Conservation (phyloP, 805 yeast species). For the Saturnispora ahearnii region DNA sequence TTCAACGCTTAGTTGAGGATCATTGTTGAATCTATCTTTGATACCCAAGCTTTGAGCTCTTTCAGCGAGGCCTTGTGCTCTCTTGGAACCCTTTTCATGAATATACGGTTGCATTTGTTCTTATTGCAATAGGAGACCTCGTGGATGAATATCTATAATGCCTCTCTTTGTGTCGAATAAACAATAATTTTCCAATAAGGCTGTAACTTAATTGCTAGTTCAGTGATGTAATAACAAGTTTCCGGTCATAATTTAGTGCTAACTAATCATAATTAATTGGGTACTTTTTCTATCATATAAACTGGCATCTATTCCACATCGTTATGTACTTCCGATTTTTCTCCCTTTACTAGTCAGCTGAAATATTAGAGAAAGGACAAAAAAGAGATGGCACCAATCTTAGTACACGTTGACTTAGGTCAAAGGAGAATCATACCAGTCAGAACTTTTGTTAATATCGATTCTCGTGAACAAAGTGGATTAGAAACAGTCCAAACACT, state of each 20-base stretch:
- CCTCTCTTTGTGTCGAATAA: no score
- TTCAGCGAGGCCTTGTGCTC: slow-evolving; percentile 9
- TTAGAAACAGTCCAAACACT: not conserved
- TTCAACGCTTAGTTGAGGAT: slow-evolving; percentile 10
- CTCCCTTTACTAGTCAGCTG: not conserved
- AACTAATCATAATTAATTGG: no score
- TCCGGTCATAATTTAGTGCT: no score
- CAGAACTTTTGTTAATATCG: slow-evolving; percentile 22
- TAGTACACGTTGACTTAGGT: slow-evolving; percentile 2
- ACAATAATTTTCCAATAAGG: not conserved
- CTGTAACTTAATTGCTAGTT: not conserved
- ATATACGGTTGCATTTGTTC: slow-evolving; percentile 10
- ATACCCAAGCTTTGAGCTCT: slow-evolving; percentile 8
- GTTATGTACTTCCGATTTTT: not conserved
- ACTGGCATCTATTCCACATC: no score
- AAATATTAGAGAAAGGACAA: no score
- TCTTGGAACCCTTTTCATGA: slow-evolving; percentile 8
- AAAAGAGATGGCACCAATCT: slow-evolving; percentile 1
- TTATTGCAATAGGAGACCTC: no score
- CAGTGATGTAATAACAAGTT: no score
- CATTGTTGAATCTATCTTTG: slow-evolving; percentile 12
- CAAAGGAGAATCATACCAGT: slow-evolving; percentile 12
- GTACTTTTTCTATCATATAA: no score
- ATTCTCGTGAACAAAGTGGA: not conserved
- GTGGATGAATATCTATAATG: no score